phyloP scores from a whole-genome alignment of 257 asterid species.

The Hygrophila difformis region DNA sequence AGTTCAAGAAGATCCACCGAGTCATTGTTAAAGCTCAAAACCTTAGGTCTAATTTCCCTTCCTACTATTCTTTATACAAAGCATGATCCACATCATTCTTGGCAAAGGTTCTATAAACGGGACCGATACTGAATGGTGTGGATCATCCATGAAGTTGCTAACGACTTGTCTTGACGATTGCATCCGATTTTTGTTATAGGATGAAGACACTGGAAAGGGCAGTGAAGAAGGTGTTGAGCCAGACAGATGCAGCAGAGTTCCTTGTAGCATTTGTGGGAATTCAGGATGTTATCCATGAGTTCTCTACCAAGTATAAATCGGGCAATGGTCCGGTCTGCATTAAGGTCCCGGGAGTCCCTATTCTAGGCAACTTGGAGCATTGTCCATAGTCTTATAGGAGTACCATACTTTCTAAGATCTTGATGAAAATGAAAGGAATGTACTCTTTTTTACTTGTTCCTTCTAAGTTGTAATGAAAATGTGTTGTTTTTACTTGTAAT shows the following conservation, averaged over 20 bases:
- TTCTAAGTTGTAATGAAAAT: no score
- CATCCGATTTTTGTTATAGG: conserved; percentile 22
- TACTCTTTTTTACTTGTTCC: no score
- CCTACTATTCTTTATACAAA: background rate
- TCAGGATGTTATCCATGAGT: conserved; percentile 53
- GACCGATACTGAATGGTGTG: no score
- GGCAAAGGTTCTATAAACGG: background rate
- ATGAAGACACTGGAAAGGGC: conserved; percentile 52
- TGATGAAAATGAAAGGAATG: no score
- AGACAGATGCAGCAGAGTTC: conserved; percentile 78
- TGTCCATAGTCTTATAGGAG: no score
- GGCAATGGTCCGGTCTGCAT: conserved; percentile 22
- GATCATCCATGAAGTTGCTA: background rate
- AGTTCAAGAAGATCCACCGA: conserved; percentile 58
- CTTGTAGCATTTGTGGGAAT: conserved; percentile 58
- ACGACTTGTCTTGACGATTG: background rate
- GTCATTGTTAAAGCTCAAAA: conserved; percentile 68
- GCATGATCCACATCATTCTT: background rate
- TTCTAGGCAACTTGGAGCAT: background rate
- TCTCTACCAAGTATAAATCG: conserved; percentile 28
- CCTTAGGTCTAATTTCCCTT: conserved; percentile 36
- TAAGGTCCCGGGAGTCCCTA: conserved; percentile 18
- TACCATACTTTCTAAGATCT: no score
- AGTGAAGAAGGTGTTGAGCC: conserved; percentile 54
- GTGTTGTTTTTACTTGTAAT: no score